These are phyloP conservation scores for Aspergillus vadensis DNA, from an alignment of 2,329 filamentous ascomycete genomes.

Conservation along the genomic window DNA sequence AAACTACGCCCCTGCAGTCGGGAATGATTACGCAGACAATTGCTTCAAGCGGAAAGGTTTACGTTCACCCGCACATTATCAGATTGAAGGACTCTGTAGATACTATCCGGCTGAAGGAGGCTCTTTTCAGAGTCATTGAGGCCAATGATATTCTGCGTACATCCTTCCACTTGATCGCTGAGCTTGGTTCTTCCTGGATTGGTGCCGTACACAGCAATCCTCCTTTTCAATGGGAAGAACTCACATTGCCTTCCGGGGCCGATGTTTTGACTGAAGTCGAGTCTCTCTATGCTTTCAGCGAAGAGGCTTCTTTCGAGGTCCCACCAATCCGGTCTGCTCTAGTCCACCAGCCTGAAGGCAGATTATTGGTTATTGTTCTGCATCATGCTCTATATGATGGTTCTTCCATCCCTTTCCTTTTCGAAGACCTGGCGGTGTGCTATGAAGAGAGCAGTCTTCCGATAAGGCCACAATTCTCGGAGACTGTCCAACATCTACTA, in stretches of 20 bases:
- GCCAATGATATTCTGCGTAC: constrained; percentile 68
- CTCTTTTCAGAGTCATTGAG: constrained; percentile 58
- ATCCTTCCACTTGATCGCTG: constrained; percentile 34
- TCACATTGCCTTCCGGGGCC: constrained; percentile 17
- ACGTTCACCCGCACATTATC: constrained; percentile 74
- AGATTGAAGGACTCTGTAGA: constrained; percentile 51
- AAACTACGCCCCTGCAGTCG: constrained; percentile 77
- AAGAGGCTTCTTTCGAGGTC: constrained; percentile 22
- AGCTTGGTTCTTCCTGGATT: constrained; percentile 28
- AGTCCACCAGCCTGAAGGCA: constrained; percentile 30
- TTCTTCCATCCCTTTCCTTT: constrained; percentile 73
- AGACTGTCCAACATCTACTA: constrained; percentile 58
- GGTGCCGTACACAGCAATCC: constrained; percentile 30
- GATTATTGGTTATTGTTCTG: constrained; percentile 63
- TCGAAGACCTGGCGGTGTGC: constrained; percentile 64
- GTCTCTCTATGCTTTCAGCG: constrained; percentile 19
- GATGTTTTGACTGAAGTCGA: constrained; percentile 19
- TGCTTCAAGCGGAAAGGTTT: constrained; percentile 56
- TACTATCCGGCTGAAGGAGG: constrained; percentile 50
- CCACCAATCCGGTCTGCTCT: constrained; percentile 41
- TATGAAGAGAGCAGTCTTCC: constrained; percentile 52
- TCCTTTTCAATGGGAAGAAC: constrained; percentile 24
- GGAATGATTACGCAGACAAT: constrained; percentile 75
- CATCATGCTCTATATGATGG: constrained; percentile 87
- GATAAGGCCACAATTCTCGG: constrained; percentile 33